These are phyloP conservation scores for Penicillium crustosum DNA, from an alignment of 2,329 filamentous ascomycete genomes.

Conservation along the genomic window DNA sequence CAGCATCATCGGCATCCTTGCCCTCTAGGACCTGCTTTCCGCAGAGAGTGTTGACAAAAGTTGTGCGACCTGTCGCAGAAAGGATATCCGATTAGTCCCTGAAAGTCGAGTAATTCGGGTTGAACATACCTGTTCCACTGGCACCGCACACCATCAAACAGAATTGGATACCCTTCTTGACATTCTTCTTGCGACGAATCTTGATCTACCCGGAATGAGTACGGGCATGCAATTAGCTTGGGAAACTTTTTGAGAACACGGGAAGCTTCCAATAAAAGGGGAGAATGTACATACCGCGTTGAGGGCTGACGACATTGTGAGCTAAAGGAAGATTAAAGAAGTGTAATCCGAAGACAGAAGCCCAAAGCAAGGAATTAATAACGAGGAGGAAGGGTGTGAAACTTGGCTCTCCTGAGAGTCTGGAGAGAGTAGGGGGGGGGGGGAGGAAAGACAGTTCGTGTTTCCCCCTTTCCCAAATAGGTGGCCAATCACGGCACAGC, in stretches of 20 bases:
- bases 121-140: constrained; percentile 80
- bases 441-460: constrained; percentile 30
- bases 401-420: constrained; percentile 30
- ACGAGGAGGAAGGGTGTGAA: constrained; percentile 24
- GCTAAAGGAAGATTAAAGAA: constrained; percentile 26
- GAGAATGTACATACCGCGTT: constrained; percentile 50
- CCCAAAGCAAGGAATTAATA: constrained; percentile 22
- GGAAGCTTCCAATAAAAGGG: constrained; percentile 25
- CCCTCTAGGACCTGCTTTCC: constrained; percentile 86
- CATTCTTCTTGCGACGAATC: constrained; percentile 99
- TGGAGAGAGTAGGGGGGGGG: constrained; percentile 23
- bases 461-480: constrained; percentile 31
- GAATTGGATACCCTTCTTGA: constrained; percentile 99
- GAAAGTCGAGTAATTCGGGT: neutral
- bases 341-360: constrained; percentile 18
- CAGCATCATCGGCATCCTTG: constrained; percentile 90
- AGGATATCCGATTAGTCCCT: constrained; percentile 7
- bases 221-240: constrained; percentile 23
- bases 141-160: constrained; percentile 99
- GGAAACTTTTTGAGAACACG: constrained; percentile 18
- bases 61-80: constrained; percentile 73
- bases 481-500: constrained; percentile 28
- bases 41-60: constrained; percentile 99
- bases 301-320: constrained; percentile 55
- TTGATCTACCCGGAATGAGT: constrained; percentile 63